Base-by-base conservation (phyloP, 2,329 filamentous ascomycete species). In the Penicillium sp. region DNA sequence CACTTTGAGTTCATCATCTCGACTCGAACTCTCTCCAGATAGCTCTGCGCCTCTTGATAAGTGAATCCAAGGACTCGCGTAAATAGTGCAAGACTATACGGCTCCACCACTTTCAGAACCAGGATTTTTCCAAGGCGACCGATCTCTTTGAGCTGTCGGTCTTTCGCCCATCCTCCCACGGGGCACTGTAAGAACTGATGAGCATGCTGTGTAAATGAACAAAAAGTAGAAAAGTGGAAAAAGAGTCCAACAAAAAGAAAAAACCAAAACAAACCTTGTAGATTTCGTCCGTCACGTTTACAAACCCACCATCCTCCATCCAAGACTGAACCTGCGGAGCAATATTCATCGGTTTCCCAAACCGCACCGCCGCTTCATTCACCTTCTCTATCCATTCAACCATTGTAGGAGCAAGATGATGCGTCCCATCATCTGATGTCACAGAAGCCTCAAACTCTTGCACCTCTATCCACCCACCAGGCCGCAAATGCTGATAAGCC, bases 11-110 rank as follows among this genome's bases (percentile, higher is more conserved):
- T 63, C 26, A 68, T 50, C 26, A 72, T 46, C 50, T 73, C 70
- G 4, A 58, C 56, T 19, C 67, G 68, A 27, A 70, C 69, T 51
- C 67, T 66, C 5, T 70, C 60, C 62, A 72, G 65, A 39, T 66
- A 69, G 19, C 65, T 64, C 33, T 67, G 67, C 7, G 71, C 68
- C 14, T 74, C 67, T 33, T 74, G 72, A 13, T 61, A 68, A 0
- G 66, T 54, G 59, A 67, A 71, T 1, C 73, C 74, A 11, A 76
- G 60, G 1, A 76, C 66, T 6, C 73, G 65, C 6, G 75, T 77
- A 52, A 74, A 75, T 10, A 76, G 66, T 4, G 73, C 74, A 14
- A 77, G 62, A 4, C 71, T 69, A 57, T 75, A 76, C n/a, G 74
- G 72, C 58, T 74, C 72, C 26, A 76, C 62, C 3, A 69, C 65